Base-by-base conservation (phyloP, 192 early-diverging fungal genomes). In the Chytriomyces sp. region DNA sequence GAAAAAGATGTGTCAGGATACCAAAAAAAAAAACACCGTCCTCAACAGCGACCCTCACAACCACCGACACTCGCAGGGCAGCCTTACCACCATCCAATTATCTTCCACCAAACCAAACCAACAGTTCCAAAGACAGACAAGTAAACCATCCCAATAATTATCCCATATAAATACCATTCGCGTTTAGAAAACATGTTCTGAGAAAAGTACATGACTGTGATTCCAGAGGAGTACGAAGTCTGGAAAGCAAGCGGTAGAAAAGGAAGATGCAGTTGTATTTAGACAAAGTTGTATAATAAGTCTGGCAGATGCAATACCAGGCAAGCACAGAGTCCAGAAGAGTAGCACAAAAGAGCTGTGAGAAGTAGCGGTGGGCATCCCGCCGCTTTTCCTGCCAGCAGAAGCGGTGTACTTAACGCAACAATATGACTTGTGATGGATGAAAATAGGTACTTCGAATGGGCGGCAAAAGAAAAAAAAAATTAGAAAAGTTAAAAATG, bases 351-450 rank as follows among this genome's bases (percentile, higher is more conserved):
- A 7, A 92, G 69, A 9, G 87, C 87, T 7, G 88, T 82, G 1
- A 89, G 61, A 49, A 92, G 67, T 64, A 81, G 74, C 2, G 89
- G 88, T 26, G 89, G 85, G 49, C 84, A 88, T 4, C 85, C 85
- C 13, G 93, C 82, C 6, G 82, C 80, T 59, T 87, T 82, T 2
- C 87, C 93, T 16, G 92, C 93, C n/a, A 88, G 87, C 77, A 94
- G 82, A 67, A 94, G 88, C 7, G 93, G 91, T 7, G 85, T 88
- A 57, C 81, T 83, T 65, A 94, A 87, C 0, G 93, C 90, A 20
- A 92, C 87, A 6, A 89, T 90, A 60, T 94, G 93, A 62, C 88
- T 88, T 50, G 91, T 92, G 6, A 91, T 87, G 16, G 86, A 89
- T 9, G 91, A 92, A 74, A 94, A 94, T 72, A 94, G 64, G 75